phyloP scores from a whole-genome alignment of 768 basidiomycete genomes.

The Boletus coccyginus region DNA sequence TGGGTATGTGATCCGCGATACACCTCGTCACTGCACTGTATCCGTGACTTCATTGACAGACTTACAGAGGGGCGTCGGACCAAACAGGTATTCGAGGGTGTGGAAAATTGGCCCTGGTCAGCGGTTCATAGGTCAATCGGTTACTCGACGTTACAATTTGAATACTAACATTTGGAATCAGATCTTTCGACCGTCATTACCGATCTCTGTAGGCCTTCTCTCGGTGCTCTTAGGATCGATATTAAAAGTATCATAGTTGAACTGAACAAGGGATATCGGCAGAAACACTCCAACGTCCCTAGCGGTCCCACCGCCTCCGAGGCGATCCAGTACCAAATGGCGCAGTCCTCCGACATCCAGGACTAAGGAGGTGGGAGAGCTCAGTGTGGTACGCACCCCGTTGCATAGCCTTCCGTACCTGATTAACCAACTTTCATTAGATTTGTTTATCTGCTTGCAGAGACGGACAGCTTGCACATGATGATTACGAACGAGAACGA shows the following conservation, averaged over 20 bases:
- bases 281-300: background rate
- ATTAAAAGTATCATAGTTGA: slow-evolving; percentile 3
- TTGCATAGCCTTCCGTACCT: background rate
- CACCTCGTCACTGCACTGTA: background rate
- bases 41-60: slow-evolving; percentile 9
- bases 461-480: slow-evolving; percentile 23
- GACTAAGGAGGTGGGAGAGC: slow-evolving; percentile 8
- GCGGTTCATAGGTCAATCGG: slow-evolving; percentile 12
- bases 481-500: slow-evolving; percentile 13
- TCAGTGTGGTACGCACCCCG: slow-evolving; percentile 15
- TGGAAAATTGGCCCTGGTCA: slow-evolving; percentile 16
- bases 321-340: slow-evolving; percentile 8
- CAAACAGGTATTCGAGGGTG: slow-evolving; percentile 15
- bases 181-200: slow-evolving; percentile 3
- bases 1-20: slow-evolving; percentile 15
- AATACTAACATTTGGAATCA: background rate
- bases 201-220: slow-evolving; percentile 10
- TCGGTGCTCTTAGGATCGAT: background rate
- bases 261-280: background rate
- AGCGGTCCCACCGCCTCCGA: background rate
- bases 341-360: slow-evolving; percentile 2
- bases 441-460: slow-evolving; percentile 28
- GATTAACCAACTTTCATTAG: background rate
- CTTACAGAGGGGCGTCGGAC: slow-evolving; percentile 10
- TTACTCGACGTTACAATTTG: background rate